Percentiles rank a stretch among this genome's conserved stretches.
Evolutionary conservation across 164 flowering plant genomes (phyloP).

Genomic region (Buxus sempervirens): DNA sequence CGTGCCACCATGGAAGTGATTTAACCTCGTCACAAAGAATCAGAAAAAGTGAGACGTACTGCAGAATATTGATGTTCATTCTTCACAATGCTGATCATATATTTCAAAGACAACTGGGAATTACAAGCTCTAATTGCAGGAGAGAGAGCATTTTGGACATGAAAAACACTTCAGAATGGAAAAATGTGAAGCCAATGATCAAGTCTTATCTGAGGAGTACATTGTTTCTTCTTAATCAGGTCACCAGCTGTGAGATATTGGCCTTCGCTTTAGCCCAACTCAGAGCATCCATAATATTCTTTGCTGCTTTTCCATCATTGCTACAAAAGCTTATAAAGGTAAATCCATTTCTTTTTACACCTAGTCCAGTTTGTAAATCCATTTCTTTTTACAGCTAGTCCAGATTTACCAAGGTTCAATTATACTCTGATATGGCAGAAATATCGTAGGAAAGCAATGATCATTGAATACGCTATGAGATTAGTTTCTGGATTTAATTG

Average conservation of each 20-base stretch:
- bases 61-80: conserved; percentile 51
- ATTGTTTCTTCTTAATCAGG: conserved; percentile 60
- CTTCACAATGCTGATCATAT: conserved; percentile 63
- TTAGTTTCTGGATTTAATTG: no score
- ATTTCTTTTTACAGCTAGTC: no score
- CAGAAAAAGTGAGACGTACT: conserved; percentile 43
- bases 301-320: conserved; percentile 69
- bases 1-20: conserved; percentile 64
- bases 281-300: conserved; percentile 58
- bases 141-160: conserved; percentile 48
- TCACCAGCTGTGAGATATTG: conserved; percentile 61
- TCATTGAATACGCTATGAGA: not conserved
- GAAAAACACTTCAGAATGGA: conserved; percentile 61
- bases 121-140: conserved; percentile 45
- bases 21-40: conserved; percentile 22
- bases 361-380: no score
- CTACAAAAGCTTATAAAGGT: conserved; percentile 70
- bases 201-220: conserved; percentile 87
- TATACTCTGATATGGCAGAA: no score
- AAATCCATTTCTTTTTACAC: conserved; percentile 9
- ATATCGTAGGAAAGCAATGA: no score
- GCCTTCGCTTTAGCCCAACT: conserved; percentile 51
- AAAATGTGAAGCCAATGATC: conserved; percentile 55
- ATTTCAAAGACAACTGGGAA: conserved; percentile 49
- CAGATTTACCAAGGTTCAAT: no score